Evolutionary conservation across 2,329 filamentous ascomycete genomes (phyloP), one percentile per base, ranked within the genome.

Genomic region (Chrysosporium keratinophilum): DNA sequence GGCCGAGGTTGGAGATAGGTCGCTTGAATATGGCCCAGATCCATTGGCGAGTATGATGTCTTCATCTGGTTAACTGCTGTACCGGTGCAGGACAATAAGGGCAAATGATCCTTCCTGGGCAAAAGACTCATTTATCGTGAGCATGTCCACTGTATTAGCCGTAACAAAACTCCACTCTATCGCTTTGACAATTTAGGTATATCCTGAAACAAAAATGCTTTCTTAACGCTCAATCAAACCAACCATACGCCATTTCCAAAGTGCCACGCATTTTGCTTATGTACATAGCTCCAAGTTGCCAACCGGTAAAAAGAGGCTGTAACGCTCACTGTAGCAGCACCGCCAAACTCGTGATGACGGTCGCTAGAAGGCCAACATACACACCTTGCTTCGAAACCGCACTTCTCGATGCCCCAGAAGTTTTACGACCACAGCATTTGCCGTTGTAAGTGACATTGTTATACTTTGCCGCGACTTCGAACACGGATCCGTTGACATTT

Each of bases 381-480:
- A 41, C 7, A 23, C 28, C 37, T 42, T 19, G 41, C 23, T 19
- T 52, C 14, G 50, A 35, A 11, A 41, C 28, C 12, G 40, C n/a
- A 17, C 28, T 34, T 20, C 43, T 47, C 14, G 54, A 44, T 6
- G 56, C 56, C 15, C 20, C 39, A 11, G 56, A 58, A n/a, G 54
- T 54, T 0, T 54, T 46, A 15, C 28, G 23, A 4, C 68, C 69
- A 52, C 72, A 75, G 58, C 71, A 73, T 14, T 65, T 62, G 14
- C 67, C 61, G 47, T 69, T 75, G 64, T 88, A 90, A 0, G 79
- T 83, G 45, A 93, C 85, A 56, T 84, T 82, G 67, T 91, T 93
- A 60, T 81, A 78, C 55, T 70, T 64, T 0, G 84, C 84, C 0
- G 84, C 84, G 17, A 85, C 83, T 63, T 84, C 77, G 63, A 94